Conservation (phyloP, 306 rosid genomes). For the Echinosophora koreensis region DNA sequence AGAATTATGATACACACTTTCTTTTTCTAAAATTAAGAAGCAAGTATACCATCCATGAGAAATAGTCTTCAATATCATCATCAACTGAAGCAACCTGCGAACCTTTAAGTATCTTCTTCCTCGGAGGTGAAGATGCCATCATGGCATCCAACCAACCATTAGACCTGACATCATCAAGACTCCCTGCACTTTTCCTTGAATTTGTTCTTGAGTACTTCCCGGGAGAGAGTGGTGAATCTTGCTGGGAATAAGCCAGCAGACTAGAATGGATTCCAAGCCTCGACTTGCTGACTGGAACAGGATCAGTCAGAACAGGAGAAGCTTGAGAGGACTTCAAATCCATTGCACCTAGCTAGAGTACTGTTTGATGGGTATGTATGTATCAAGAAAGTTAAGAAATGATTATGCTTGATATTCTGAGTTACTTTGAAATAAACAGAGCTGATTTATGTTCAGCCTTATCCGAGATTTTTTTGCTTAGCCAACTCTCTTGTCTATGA, state of each 20-base stretch:
- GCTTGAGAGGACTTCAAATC: slow-evolving; percentile 76
- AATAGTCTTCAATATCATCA: slow-evolving; percentile 59
- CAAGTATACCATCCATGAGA: slow-evolving; percentile 72
- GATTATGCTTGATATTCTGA: neutral
- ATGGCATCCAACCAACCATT: slow-evolving; percentile 98
- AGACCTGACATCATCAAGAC: slow-evolving; percentile 79
- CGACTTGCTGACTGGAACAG: slow-evolving; percentile 76
- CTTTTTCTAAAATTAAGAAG: neutral
- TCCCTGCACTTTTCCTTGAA: slow-evolving; percentile 71
- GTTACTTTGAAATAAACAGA: slow-evolving; percentile 25
- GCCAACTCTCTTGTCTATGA: slow-evolving; percentile 92
- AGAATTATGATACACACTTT: too few species aligned
- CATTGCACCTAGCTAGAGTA: slow-evolving; percentile 53
- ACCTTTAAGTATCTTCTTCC: slow-evolving; percentile 72
- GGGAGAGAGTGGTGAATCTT: slow-evolving; percentile 66
- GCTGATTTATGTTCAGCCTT: slow-evolving; percentile 28
- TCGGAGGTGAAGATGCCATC: slow-evolving; percentile 93
- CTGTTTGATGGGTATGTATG: neutral
- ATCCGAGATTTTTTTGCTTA: slow-evolving; percentile 41
- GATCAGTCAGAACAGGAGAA: slow-evolving; percentile 80
- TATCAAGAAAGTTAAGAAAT: slow-evolving; percentile 10
- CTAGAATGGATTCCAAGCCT: slow-evolving; percentile 74
- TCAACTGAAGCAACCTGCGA: slow-evolving; percentile 71
- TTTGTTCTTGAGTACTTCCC: slow-evolving; percentile 56
- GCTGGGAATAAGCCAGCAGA: slow-evolving; percentile 65